Conservation (phyloP, 208 protist genomes). For the Angomonas ambiguus region DNA sequence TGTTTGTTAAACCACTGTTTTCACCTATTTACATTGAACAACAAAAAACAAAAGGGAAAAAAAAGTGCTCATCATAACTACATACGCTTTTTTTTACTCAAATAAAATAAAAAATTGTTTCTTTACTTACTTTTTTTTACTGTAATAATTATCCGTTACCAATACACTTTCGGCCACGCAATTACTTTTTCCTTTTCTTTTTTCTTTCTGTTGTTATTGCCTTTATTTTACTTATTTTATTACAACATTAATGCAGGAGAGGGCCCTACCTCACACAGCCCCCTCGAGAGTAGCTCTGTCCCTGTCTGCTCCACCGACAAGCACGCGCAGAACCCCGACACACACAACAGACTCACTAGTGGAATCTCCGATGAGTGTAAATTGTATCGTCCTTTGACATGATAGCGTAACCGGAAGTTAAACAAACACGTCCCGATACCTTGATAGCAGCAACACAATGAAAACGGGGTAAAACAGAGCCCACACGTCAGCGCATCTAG, state of each 20-base stretch:
- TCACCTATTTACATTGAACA: neutral
- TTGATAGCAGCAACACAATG: constrained; percentile 56
- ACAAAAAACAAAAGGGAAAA: too few relatives aligned
- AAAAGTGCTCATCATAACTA: too few relatives aligned
- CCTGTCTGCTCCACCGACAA: constrained; percentile 56
- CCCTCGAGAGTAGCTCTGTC: constrained; percentile 39
- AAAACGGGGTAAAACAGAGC: constrained; percentile 3
- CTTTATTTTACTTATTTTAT: neutral
- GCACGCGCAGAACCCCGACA: constrained; percentile 38
- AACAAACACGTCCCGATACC: constrained; percentile 61
- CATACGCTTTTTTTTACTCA: neutral
- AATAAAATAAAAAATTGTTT: neutral
- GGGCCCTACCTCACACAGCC: constrained; percentile 4
- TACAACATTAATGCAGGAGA: neutral
- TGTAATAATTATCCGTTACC: too few relatives aligned
- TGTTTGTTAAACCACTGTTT: too few relatives aligned
- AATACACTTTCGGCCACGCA: too few relatives aligned
- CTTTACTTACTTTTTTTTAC: constrained; percentile 4
- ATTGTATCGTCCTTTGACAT: constrained; percentile 62
- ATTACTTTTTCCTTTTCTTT: neutral
- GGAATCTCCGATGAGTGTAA: constrained; percentile 26
- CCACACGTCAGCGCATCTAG: constrained; percentile 49
- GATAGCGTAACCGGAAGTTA: constrained; percentile 62
- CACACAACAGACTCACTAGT: constrained; percentile 21
- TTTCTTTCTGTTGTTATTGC: neutral